phyloP scores from a whole-genome alignment of 441 rosid genomes.

The Populus hybrid region DNA sequence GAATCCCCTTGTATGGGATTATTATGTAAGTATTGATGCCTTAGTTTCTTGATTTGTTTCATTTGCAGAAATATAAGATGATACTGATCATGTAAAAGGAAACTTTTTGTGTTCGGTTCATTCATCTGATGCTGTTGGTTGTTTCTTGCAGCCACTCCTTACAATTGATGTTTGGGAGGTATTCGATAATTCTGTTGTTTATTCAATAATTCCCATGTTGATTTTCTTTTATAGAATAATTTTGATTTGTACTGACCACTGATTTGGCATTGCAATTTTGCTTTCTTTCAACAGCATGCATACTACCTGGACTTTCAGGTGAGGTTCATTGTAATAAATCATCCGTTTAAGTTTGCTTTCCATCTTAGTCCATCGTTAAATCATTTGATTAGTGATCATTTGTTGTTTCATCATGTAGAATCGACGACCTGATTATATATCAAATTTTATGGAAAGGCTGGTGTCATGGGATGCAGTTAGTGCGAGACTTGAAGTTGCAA shows the following conservation, averaged over 20 bases:
- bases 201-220: neutral
- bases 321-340: slow-evolving; percentile 11
- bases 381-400: neutral
- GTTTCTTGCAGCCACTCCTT: slow-evolving; percentile 79
- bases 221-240: neutral
- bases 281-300: slow-evolving; percentile 63
- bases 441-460: slow-evolving; percentile 65
- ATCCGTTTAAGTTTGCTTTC: neutral
- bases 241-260: slow-evolving; percentile 10
- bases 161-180: slow-evolving; percentile 99
- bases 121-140: slow-evolving; percentile 23
- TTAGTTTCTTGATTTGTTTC: neutral
- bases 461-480: slow-evolving; percentile 91
- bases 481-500: slow-evolving; percentile 62
- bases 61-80: neutral
- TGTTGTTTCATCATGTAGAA: slow-evolving; percentile 38
- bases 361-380: neutral
- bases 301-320: slow-evolving; percentile 95
- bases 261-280: slow-evolving; percentile 11
- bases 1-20: slow-evolving; percentile 89
- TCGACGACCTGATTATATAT: slow-evolving; percentile 62
- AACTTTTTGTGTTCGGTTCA: slow-evolving; percentile 1
- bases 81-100: neutral
- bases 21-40: slow-evolving; percentile 45
- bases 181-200: slow-evolving; percentile 10